These are phyloP conservation scores for Aspergillus affinis DNA, from an alignment of 495 filamentous ascomycete genomes.

Conservation along the genomic window DNA sequence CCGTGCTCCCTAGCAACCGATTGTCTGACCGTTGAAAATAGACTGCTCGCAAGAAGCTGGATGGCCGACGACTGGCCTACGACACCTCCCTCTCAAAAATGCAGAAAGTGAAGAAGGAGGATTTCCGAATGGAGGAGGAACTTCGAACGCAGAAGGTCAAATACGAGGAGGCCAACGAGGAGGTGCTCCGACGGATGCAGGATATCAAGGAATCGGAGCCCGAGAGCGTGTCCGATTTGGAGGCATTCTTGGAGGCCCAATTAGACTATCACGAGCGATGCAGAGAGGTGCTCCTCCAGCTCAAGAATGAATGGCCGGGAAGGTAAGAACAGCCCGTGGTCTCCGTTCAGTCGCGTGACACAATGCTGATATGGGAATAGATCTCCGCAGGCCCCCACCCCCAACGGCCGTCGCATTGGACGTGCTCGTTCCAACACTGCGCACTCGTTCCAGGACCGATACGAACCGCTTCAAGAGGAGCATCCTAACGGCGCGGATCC, in stretches of 20 bases:
- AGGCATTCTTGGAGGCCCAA: constrained; percentile 83
- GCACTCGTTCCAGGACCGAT: constrained; percentile 59
- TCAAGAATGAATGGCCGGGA: constrained; percentile 68
- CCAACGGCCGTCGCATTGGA: constrained; percentile 36
- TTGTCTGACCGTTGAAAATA: constrained; percentile 29
- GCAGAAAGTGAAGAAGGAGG: constrained; percentile 90
- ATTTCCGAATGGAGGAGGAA: constrained; percentile 92
- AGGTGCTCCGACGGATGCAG: constrained; percentile 90
- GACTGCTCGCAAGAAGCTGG: constrained; percentile 91
- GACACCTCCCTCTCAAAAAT: constrained; percentile 89
- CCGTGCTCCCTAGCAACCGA: background rate
- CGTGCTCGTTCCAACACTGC: constrained; percentile 63
- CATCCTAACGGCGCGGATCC: constrained; percentile 37
- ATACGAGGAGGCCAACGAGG: constrained; percentile 94
- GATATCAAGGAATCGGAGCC: constrained; percentile 91
- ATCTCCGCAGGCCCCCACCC: constrained; percentile 27
- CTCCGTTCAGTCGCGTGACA: background rate
- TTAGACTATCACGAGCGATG: constrained; percentile 89
- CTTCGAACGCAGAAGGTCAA: constrained; percentile 88
- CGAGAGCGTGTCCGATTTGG: constrained; percentile 80
- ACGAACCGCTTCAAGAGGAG: constrained; percentile 59
- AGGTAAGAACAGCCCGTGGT: constrained; percentile 45
- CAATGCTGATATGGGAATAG: constrained; percentile 24
- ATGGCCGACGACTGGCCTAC: constrained; percentile 84
- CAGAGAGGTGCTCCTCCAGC: constrained; percentile 67